Base-by-base conservation (phyloP, 768 basidiomycete genomes). In the Termitomyces sp. region DNA sequence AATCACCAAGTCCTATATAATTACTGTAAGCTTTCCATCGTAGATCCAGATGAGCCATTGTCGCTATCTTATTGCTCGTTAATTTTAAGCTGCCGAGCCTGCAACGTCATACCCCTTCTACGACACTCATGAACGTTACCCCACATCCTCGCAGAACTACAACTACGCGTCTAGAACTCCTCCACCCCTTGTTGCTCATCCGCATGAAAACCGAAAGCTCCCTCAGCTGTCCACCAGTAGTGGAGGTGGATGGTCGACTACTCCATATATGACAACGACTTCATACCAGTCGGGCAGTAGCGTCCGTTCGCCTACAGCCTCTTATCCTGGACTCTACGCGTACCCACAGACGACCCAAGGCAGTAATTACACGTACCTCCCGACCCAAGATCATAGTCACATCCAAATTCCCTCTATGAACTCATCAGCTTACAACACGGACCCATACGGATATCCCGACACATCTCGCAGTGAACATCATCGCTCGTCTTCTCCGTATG, bases 301-400 rank as follows among this genome's bases (percentile, higher is more conserved):
- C 63, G 80, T 86, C 67, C 84, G 85, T 60, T 84, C 86, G 12
- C 84, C 86, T 9, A 79, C 84, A 16, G 80, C 84, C 34, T 78
- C 80, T 23, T 89, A 87, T 68, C 79, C 83, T 23, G 55, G 76
- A 57, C 72, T 76, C 46, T 88, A 85, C 67, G 68, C 72, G 44
- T 84, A 83, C 64, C 70, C 78, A 28, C 49, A 51, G 11, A 69
- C 66, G 23, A 65, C 60, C 40, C 71, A 72, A 61, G 61, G 71
- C 58, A 67, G 68, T 55, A 61, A 71, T n/a, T 79, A 79, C 63
- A 67, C 70, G 16, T 81, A 81, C 64, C 71, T 76, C 54, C 61
- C 65, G 25, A 57, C 66, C 17, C 69, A 71, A 45, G 72, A 73
- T 32, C 73, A 62, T 54, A 48, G 52, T 34, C 62, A 71, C 40